Conservation (phyloP, 2,329 filamentous ascomycete species). For the Hypoxylon sp. region DNA sequence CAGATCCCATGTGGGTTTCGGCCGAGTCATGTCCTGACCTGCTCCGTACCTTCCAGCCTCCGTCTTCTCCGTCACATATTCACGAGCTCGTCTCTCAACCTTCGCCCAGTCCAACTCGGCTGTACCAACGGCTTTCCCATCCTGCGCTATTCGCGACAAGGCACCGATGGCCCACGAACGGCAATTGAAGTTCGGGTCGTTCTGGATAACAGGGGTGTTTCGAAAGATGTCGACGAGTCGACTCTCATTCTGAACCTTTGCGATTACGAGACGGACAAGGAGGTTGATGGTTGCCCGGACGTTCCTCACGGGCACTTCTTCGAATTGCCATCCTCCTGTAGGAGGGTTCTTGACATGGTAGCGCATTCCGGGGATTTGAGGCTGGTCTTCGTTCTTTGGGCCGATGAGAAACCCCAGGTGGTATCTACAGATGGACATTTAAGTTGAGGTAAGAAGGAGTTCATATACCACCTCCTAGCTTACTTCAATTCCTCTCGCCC, state of each 20-base stretch:
- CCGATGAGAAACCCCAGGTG: conserved; percentile 54
- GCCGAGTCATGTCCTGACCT: conserved; percentile 27
- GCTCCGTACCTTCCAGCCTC: conserved; percentile 43
- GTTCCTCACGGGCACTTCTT: conserved; percentile 33
- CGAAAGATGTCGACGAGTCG: conserved; percentile 55
- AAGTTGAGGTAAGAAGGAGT: neutral
- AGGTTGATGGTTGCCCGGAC: conserved; percentile 50
- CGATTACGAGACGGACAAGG: conserved; percentile 58
- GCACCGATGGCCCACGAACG: conserved; percentile 58
- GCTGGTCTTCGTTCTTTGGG: conserved; percentile 49
- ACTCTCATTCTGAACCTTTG: conserved; percentile 57
- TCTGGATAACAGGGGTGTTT: conserved; percentile 53
- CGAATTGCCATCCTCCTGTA: conserved; percentile 41
- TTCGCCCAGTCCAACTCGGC: conserved; percentile 56
- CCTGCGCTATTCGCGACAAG: conserved; percentile 53
- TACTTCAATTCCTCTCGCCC: conserved; percentile 49
- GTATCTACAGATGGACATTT: conserved; percentile 45
- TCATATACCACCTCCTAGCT: too few species aligned
- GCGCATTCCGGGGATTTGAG: conserved; percentile 49
- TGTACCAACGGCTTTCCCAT: conserved; percentile 58
- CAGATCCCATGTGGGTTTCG: conserved; percentile 54
- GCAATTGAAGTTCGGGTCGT: conserved; percentile 58
- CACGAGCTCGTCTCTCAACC: conserved; percentile 55
- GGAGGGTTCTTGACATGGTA: conserved; percentile 55
- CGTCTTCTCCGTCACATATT: conserved; percentile 56